Conservation (phyloP, 306 rosid species). For the Begonia peltatifolia region DNA sequence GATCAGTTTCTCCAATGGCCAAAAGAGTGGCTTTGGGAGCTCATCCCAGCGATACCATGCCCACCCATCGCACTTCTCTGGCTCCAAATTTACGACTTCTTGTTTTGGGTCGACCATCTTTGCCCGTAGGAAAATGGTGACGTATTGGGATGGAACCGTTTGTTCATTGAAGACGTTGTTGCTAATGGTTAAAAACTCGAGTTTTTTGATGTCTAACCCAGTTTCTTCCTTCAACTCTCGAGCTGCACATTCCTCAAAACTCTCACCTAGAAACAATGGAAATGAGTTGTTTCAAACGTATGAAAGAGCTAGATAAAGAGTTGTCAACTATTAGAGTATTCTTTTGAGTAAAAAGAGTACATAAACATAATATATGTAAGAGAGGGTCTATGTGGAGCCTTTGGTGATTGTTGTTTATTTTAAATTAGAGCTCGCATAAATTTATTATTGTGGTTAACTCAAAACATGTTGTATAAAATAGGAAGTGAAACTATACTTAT, state of each 20-base stretch:
- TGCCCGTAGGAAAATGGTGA: conserved; percentile 33
- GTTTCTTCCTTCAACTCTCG: conserved; percentile 72
- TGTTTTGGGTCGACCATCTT: conserved; percentile 13
- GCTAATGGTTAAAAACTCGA: conserved; percentile 32
- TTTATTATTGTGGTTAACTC: too few relatives aligned
- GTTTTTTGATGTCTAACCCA: conserved; percentile 24
- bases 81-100: conserved; percentile 34
- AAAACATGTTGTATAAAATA: too few relatives aligned
- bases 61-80: conserved; percentile 62
- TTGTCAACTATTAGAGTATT: too few relatives aligned
- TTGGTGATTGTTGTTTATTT: too few relatives aligned
- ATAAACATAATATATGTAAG: too few relatives aligned
- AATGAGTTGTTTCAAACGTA: neutral
- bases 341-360: too few relatives aligned
- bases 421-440: too few relatives aligned
- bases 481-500: too few relatives aligned
- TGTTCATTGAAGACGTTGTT: conserved; percentile 30
- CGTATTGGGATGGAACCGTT: conserved; percentile 31
- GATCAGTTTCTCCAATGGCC: conserved; percentile 37
- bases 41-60: conserved; percentile 52
- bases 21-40: conserved; percentile 46
- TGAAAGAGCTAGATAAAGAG: neutral
- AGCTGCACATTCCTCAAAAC: conserved; percentile 53
- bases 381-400: too few relatives aligned
- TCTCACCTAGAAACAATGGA: conserved; percentile 22